phyloP scores from a whole-genome alignment of 768 basidiomycete genomes.

The Amanita phalloides region DNA sequence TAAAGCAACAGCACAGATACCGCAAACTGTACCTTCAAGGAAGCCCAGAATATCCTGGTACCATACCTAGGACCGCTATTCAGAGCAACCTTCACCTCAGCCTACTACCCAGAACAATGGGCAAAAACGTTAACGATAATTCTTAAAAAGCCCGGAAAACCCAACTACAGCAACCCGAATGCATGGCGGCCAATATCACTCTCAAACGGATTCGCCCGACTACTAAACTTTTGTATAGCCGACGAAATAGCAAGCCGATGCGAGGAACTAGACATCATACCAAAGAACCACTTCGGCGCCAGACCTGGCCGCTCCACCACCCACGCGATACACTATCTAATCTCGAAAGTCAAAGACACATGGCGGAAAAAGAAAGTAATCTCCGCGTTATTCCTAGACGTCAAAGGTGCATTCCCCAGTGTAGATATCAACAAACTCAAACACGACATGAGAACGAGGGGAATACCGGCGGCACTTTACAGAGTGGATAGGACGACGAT shows the following conservation, averaged over 20 bases:
- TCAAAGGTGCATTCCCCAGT: constrained; percentile 8
- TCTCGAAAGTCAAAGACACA: neutral
- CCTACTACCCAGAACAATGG: neutral
- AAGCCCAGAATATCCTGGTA: neutral
- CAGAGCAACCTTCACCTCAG: neutral
- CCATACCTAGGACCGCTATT: neutral
- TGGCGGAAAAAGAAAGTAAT: constrained; percentile 6
- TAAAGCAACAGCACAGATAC: neutral
- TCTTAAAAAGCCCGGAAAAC: constrained; percentile 3
- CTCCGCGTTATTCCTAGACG: constrained; percentile 8
- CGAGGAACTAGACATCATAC: neutral
- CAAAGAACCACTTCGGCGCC: neutral
- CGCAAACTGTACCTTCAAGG: neutral
- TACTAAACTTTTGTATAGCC: neutral
- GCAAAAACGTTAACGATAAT: neutral
- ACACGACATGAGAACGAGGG: neutral
- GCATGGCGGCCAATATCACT: constrained; percentile 6
- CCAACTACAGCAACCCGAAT: constrained; percentile 1
- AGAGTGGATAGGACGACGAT: neutral
- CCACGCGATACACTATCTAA: neutral
- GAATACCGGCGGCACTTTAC: neutral
- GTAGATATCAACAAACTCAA: constrained; percentile 4
- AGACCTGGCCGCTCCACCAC: neutral
- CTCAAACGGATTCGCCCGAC: neutral
- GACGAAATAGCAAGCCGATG: neutral